Percentiles rank a stretch among this genome's conserved stretches.
phyloP scores from a whole-genome alignment of 2,329 filamentous ascomycete species.

The Talaromyces sp. region DNA sequence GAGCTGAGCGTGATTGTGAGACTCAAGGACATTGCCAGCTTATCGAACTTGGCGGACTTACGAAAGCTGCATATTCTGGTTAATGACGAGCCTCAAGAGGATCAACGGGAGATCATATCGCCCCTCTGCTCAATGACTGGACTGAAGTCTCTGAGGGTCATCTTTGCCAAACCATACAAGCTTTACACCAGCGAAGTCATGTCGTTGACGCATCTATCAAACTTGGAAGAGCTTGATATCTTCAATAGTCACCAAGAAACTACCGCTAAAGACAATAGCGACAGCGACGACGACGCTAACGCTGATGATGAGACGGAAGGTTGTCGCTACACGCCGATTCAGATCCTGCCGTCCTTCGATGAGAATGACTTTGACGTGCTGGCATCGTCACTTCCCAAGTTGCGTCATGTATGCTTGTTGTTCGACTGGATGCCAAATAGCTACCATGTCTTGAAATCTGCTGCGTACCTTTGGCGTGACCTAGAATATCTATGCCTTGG shows the following conservation, averaged over 20 bases:
- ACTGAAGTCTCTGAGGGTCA: constrained; percentile 9
- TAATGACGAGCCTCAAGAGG: background rate
- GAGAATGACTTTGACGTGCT: constrained; percentile 9
- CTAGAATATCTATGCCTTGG: constrained; percentile 12
- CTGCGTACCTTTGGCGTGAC: background rate
- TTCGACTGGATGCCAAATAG: constrained; percentile 10
- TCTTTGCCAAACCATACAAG: background rate
- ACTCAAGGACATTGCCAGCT: background rate
- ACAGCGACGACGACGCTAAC: background rate
- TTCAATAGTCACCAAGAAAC: background rate
- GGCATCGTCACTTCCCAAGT: constrained; percentile 1
- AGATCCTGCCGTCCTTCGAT: background rate
- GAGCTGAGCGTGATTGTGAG: constrained; percentile 5
- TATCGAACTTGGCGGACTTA: background rate
- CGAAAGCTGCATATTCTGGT: constrained; percentile 8
- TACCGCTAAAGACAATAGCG: background rate
- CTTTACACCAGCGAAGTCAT: background rate
- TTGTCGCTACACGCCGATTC: background rate
- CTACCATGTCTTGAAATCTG: constrained; percentile 1
- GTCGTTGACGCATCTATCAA: background rate
- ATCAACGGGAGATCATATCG: background rate
- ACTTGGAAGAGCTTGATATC: constrained; percentile 9
- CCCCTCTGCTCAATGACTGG: background rate
- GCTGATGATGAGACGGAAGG: background rate
- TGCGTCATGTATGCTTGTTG: constrained; percentile 6